Percentiles rank a stretch among this genome's conserved stretches.
These are phyloP conservation scores for Adansonia madagascariensis DNA, from an alignment of 441 rosid species.

Conservation along the genomic window DNA sequence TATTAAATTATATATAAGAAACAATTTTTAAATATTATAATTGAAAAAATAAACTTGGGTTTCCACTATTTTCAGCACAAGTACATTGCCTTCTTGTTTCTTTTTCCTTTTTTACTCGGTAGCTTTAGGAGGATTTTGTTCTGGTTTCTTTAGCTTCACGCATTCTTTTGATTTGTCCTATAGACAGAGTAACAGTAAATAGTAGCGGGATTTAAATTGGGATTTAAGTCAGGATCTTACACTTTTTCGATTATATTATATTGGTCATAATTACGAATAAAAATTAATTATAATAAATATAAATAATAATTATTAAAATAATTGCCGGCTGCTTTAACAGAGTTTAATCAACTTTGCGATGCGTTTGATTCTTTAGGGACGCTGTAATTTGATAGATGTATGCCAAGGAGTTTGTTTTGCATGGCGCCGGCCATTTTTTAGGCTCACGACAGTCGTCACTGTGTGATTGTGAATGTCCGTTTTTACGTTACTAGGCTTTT, in stretches of 20 bases:
- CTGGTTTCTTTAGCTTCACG: slow-evolving; percentile 15
- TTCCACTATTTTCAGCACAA: not conserved
- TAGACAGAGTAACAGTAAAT: not conserved
- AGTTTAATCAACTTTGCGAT: no score
- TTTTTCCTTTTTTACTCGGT: not conserved
- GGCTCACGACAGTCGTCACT: not conserved
- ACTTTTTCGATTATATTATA: no score
- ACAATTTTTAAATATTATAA: not conserved
- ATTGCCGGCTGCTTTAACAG: no score
- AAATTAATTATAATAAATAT: no score
- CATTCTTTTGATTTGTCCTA: not conserved
- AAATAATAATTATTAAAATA: no score
- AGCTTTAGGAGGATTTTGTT: not conserved
- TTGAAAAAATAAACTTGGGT: not conserved
- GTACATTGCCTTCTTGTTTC: not conserved
- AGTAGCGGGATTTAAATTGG: not conserved
- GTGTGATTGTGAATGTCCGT: not conserved
- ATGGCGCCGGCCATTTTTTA: not conserved
- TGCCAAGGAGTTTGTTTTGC: not conserved
- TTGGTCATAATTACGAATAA: no score
- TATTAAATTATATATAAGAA: not conserved
- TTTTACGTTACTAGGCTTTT: no score
- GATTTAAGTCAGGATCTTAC: no score
- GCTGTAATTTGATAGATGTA: not conserved
- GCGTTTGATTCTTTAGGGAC: not conserved